Evolutionary conservation across 202 grass and related monocot species (phyloP).

Genomic region (Dendrocalamus latiflorus): DNA sequence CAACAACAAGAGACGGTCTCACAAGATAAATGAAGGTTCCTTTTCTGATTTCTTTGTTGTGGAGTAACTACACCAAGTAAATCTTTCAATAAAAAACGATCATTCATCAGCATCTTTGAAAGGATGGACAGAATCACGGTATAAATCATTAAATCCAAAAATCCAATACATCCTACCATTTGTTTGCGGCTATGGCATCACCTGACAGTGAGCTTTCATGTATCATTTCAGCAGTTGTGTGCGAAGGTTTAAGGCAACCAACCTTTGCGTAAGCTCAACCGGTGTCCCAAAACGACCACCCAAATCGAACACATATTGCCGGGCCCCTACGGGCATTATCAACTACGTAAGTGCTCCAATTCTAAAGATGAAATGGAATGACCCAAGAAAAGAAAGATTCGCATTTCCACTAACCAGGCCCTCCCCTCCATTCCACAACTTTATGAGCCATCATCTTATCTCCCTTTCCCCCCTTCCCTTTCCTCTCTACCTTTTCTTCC

Average conservation of each 20-base stretch:
- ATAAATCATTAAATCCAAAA: neutral
- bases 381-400: conserved; percentile 7
- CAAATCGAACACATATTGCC: neutral
- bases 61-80: neutral
- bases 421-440: neutral
- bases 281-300: neutral
- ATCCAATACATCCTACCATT: neutral
- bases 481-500: neutral
- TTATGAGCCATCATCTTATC: neutral
- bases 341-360: conserved; percentile 4
- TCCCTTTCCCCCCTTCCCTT: neutral
- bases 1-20: too few species aligned
- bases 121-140: neutral
- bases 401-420: conserved; percentile 22
- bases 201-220: neutral
- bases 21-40: neutral
- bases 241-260: neutral
- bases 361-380: conserved; percentile 6
- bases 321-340: neutral
- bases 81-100: too few species aligned
- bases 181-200: neutral
- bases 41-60: neutral
- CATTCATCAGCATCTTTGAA: too few species aligned
- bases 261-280: neutral
- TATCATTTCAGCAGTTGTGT: neutral